These are phyloP conservation scores for Citrullus amarus DNA, from an alignment of 306 rosid species.

Conservation along the genomic window DNA sequence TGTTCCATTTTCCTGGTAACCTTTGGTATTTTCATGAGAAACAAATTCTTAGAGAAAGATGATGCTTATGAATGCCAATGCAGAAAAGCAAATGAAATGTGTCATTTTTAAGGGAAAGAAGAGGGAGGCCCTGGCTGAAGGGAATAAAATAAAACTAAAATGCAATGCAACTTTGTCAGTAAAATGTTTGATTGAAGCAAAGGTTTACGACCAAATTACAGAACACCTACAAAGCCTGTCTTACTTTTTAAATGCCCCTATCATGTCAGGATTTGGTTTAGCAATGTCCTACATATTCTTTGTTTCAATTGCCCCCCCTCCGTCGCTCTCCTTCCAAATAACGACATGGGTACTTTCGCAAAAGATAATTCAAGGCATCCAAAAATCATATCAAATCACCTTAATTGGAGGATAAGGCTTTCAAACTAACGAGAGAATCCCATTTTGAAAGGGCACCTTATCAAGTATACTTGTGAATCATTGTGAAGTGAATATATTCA, in stretches of 20 bases:
- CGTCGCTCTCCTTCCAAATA: neutral
- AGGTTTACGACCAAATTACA: neutral
- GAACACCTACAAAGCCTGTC: neutral
- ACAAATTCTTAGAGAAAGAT: neutral
- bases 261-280: constrained; percentile 2
- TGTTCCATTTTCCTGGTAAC: neutral
- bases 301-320: neutral
- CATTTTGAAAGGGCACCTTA: neutral
- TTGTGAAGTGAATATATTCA: constrained; percentile 8
- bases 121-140: neutral
- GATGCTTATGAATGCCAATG: neutral
- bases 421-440: neutral
- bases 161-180: constrained; percentile 1
- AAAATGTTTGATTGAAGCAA: neutral
- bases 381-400: neutral
- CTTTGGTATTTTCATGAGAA: neutral
- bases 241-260: constrained; percentile 2
- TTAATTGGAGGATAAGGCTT: neutral
- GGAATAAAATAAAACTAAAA: neutral
- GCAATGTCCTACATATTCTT: neutral
- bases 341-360: neutral
- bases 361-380: constrained; percentile 3
- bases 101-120: constrained; percentile 2
- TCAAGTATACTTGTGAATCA: neutral
- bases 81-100: neutral